Evolutionary conservation across 495 filamentous ascomycete genomes (phyloP), one percentile per base, ranked within the genome.

Genomic region (Bombardia bombarda): DNA sequence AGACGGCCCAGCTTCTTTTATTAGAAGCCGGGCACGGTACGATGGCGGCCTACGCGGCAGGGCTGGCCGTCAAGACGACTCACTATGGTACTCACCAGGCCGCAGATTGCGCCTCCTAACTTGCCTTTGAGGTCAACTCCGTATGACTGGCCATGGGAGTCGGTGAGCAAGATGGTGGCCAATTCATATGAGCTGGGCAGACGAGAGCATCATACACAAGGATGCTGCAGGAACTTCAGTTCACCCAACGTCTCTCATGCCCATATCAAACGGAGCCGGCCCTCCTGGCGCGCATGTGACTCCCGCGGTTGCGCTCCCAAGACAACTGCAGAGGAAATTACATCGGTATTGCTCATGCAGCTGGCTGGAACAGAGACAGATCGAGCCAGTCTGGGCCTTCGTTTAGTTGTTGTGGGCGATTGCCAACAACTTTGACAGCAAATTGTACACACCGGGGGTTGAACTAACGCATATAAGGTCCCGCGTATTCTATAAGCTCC

Each of bases 321-420:
- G 10, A n/a, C 16, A 10, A 45, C 35, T 47, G 43, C 43, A 42
- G 2, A 32, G 30, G 43, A 49, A 20, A 52, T 49, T 57, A 48
- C 32, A 7, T 52, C 53, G 56, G 48, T 57, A 57, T 57, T 52
- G 51, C 50, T 49, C 40, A 41, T 52, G 54, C 49, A 37, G 39
- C 16, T 24, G 18, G 30, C 10, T n/a, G n/a, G n/a, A n/a, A n/a
- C n/a, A n/a, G n/a, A n/a, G n/a, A n/a, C n/a, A n/a, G n/a, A n/a
- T n/a, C n/a, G n/a, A n/a, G n/a, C n/a, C n/a, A n/a, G n/a, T n/a
- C n/a, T n/a, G n/a, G n/a, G n/a, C 41, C 34, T 22, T 46, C 47
- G 37, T 19, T 49, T 43, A 34, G n/a, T 40, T 32, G 5, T 7
- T 32, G n/a, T n/a, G n/a, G n/a, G n/a, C n/a, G n/a, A n/a, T n/a